A percentile compares a stretch with the other conserved stretches of the same genome.
Evolutionary conservation across 345 rosid genomes (phyloP).

Genomic region (Sisymbrium altissimum): DNA sequence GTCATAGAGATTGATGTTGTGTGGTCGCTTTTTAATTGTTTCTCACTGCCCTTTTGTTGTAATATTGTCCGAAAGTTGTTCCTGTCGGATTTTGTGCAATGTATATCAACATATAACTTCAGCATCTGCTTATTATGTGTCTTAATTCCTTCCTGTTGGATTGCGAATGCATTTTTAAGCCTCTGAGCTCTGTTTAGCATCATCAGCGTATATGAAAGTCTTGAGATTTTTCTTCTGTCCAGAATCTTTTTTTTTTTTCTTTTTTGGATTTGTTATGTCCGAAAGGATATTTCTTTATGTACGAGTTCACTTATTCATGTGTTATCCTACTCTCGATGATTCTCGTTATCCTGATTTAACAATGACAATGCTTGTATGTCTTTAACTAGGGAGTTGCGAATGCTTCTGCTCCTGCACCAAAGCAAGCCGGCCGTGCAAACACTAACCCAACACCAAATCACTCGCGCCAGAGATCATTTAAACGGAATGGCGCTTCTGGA

Average conservation of each 20-base stretch:
- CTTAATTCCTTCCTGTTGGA: neutral
- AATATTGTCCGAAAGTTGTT: no score
- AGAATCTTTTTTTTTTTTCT: no score
- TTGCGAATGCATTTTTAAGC: neutral
- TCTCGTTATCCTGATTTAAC: neutral
- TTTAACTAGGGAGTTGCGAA: slow-evolving; percentile 25
- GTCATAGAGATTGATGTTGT: neutral
- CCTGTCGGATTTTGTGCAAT: neutral
- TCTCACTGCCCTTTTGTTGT: slow-evolving; percentile 4
- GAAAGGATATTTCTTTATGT: no score
- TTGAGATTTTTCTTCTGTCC: neutral
- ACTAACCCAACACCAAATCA: slow-evolving; percentile 16
- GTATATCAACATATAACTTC: neutral
- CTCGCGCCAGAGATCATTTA: slow-evolving; percentile 34
- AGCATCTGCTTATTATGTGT: slow-evolving; percentile 3
- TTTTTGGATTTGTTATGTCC: neutral
- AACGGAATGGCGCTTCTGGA: slow-evolving; percentile 28
- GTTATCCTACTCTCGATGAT: neutral
- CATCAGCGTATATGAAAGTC: neutral
- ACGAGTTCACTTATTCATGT: no score
- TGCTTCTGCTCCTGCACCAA: slow-evolving; percentile 28
- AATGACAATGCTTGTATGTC: neutral
- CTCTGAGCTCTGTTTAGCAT: neutral
- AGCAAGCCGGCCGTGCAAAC: slow-evolving; percentile 12
- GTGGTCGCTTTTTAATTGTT: neutral